These are phyloP conservation scores for Alternaria brassicae DNA, from an alignment of 2,329 filamentous ascomycete species.

Conservation along the genomic window DNA sequence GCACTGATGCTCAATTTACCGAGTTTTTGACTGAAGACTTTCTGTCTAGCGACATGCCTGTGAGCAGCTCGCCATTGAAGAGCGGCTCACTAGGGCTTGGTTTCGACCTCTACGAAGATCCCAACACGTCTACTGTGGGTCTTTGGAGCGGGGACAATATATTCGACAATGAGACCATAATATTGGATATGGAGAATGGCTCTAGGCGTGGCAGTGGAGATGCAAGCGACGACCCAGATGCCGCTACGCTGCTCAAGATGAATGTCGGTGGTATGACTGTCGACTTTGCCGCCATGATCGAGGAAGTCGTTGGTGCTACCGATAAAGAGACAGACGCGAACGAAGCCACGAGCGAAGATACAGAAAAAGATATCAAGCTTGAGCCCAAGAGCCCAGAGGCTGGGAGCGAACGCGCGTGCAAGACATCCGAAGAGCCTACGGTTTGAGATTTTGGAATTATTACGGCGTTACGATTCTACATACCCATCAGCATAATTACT, in stretches of 20 bases:
- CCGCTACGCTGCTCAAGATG: constrained; percentile 33
- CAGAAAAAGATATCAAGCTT: constrained; percentile 6
- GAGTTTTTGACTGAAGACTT: constrained; percentile 44
- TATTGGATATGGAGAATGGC: constrained; percentile 25
- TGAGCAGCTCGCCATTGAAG: constrained; percentile 46
- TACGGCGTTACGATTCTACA: constrained; percentile 3
- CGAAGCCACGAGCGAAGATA: not conserved
- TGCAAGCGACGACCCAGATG: constrained; percentile 14
- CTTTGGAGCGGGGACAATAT: constrained; percentile 46
- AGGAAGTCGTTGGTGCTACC: constrained; percentile 40
- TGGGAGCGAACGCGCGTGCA: constrained; percentile 16
- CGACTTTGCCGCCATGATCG: constrained; percentile 49
- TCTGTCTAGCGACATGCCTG: constrained; percentile 47
- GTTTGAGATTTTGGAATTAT: not conserved
- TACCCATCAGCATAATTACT: not conserved
- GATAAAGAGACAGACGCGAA: constrained; percentile 23
- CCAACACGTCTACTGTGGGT: constrained; percentile 42
- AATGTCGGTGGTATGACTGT: constrained; percentile 39
- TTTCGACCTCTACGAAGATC: constrained; percentile 50
- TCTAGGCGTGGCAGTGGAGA: constrained; percentile 15
- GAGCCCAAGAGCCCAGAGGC: constrained; percentile 15
- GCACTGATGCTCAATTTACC: constrained; percentile 32
- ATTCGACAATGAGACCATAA: constrained; percentile 42
- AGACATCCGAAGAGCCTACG: constrained; percentile 24
- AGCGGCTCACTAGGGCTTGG: constrained; percentile 29